phyloP scores from a whole-genome alignment of 371 early-diverging fungal species.

The Batkoa obscura region DNA sequence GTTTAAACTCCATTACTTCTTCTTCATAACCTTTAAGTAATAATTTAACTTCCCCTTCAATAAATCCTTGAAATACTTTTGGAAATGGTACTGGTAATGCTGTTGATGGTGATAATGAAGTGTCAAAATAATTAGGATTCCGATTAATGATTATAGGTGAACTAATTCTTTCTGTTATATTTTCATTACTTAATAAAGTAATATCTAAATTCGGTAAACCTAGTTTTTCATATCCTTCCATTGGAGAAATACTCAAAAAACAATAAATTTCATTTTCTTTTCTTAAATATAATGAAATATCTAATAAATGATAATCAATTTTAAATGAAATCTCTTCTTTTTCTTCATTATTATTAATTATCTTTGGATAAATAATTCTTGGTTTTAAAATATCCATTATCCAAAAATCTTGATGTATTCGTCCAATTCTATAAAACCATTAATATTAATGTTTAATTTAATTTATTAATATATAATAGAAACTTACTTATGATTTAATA shows the following conservation, averaged over 20 bases:
- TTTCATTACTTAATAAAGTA: too few relatives aligned
- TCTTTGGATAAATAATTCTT: constrained; percentile 13
- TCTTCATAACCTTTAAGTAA: constrained; percentile 34
- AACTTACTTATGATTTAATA: too few relatives aligned
- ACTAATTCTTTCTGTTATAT: not conserved
- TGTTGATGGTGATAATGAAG: not conserved
- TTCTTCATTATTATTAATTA: not conserved
- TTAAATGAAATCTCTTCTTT: not conserved
- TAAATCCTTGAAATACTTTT: constrained; percentile 14
- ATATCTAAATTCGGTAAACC: constrained; percentile 8
- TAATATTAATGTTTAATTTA: not conserved
- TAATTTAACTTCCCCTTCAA: constrained; percentile 24
- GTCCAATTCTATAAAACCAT: not conserved
- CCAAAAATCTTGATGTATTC: constrained; percentile 17
- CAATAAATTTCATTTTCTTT: not conserved
- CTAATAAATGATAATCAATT: not conserved
- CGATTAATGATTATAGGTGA: too few relatives aligned
- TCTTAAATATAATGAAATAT: not conserved
- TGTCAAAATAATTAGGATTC: too few relatives aligned
- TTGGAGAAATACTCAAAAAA: not conserved
- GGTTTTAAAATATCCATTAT: constrained; percentile 12
- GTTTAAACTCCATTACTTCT: constrained; percentile 37
- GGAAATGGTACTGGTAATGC: constrained; percentile 9
- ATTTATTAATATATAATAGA: too few relatives aligned
- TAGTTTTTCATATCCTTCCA: too few relatives aligned